Conservation (phyloP, 2,329 filamentous ascomycete species). For the Pestalotiopsis sp. region DNA sequence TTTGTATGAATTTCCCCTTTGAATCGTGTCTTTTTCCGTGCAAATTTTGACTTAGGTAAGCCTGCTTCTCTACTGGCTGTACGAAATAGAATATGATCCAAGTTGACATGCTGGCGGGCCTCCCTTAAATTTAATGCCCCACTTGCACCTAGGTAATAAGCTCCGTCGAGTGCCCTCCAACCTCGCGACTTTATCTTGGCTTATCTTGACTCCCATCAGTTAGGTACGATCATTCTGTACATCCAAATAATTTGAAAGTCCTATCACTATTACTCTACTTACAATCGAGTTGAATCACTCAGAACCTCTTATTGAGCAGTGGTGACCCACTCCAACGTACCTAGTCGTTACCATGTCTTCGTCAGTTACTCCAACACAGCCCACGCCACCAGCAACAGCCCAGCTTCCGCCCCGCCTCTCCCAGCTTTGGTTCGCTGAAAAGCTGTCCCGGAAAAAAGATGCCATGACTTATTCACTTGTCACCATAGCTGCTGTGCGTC, state of each 20-base stretch:
- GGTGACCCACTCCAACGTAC: neutral
- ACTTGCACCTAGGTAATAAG: neutral
- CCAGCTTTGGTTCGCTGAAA: conserved; percentile 10
- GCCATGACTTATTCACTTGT: conserved; percentile 6
- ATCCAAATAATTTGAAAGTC: neutral
- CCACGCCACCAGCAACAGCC: neutral
- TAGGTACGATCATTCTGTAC: neutral
- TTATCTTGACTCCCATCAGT: neutral
- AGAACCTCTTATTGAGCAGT: too few species aligned
- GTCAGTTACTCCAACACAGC: neutral
- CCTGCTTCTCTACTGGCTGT: too few species aligned
- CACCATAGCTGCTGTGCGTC: neutral
- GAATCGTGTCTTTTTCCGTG: too few species aligned
- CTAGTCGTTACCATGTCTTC: neutral
- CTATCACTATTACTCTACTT: neutral
- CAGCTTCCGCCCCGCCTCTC: conserved; percentile 9
- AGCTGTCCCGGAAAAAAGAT: conserved; percentile 10
- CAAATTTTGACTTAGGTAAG: too few species aligned
- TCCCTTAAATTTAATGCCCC: neutral
- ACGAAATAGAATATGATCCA: too few species aligned
- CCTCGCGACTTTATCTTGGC: neutral
- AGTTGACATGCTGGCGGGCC: neutral
- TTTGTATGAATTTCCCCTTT: too few species aligned
- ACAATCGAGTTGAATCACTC: neutral
- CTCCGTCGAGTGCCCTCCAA: neutral